A percentile compares a stretch with the other conserved stretches of the same genome.
Conservation (phyloP, 306 rosid species). For the Gastrolobium villosum region DNA sequence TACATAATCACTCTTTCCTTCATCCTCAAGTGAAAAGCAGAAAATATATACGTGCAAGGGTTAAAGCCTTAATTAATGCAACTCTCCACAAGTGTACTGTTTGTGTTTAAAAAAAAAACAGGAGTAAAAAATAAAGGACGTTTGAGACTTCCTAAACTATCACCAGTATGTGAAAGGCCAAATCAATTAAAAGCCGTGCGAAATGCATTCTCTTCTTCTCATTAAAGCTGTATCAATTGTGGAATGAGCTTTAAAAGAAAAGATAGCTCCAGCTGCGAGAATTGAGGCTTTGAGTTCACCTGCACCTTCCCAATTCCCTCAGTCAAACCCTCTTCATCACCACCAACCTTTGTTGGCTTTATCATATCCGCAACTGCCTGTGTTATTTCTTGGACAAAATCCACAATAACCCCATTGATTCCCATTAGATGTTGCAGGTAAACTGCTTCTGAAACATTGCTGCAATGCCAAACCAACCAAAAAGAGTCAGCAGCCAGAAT, state of each 20-base stretch:
- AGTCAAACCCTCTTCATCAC: conserved; percentile 53
- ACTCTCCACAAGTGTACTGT: not conserved
- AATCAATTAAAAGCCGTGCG: not conserved
- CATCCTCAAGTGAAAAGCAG: conserved; percentile 29
- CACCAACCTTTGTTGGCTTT: conserved; percentile 55
- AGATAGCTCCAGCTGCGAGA: conserved; percentile 80
- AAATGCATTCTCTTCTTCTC: not conserved
- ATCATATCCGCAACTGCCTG: conserved; percentile 70
- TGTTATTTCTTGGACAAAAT: conserved; percentile 82
- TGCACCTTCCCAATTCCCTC: conserved; percentile 53
- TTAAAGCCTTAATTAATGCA: conserved; percentile 24
- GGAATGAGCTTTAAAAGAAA: conserved; percentile 89
- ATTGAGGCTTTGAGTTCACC: conserved; percentile 69
- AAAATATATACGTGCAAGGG: conserved; percentile 36
- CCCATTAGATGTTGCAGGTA: conserved; percentile 95
- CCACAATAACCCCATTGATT: conserved; percentile 89
- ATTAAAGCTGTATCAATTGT: conserved; percentile 64
- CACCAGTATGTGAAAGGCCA: not conserved
- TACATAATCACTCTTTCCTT: conserved; percentile 23
- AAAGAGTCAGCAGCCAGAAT: not conserved
- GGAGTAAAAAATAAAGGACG: not conserved
- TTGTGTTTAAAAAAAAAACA: not conserved
- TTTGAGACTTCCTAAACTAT: not conserved
- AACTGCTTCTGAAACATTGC: conserved; percentile 92
- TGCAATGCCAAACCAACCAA: conserved; percentile 44